phyloP scores from a whole-genome alignment of 352 stramenopile species.

The Phytophthora sojae region DNA sequence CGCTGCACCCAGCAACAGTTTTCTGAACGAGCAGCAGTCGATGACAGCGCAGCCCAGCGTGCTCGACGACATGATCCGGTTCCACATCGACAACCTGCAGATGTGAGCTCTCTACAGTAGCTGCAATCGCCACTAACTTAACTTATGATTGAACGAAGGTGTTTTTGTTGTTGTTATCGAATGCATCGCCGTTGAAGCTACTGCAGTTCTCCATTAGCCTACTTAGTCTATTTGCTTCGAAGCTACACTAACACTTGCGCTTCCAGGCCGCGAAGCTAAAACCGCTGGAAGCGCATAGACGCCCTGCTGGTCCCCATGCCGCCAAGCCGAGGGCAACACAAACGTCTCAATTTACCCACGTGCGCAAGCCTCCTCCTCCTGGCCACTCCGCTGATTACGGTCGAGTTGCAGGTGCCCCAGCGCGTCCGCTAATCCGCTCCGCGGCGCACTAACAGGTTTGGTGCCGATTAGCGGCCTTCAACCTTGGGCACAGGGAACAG shows the following conservation, averaged over 20 bases:
- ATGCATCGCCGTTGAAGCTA: not conserved
- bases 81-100: conserved; percentile 46
- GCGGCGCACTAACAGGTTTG: too few relatives aligned
- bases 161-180: conserved; percentile 5
- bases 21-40: conserved; percentile 6
- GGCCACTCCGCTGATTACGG: not conserved
- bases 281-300: too few relatives aligned
- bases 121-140: conserved; percentile 20
- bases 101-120: conserved; percentile 11
- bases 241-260: too few relatives aligned
- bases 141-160: conserved; percentile 31
- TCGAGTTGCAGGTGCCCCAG: not conserved
- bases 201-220: too few relatives aligned
- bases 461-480: too few relatives aligned
- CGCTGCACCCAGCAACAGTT: conserved; percentile 8
- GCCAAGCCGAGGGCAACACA: not conserved
- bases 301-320: too few relatives aligned
- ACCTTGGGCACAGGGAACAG: too few relatives aligned
- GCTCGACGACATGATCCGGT: conserved; percentile 57
- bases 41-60: conserved; percentile 24
- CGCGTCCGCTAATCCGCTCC: conserved; percentile 16
- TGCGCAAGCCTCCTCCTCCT: not conserved
- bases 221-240: too few relatives aligned
- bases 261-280: not conserved
- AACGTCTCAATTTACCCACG: conserved; percentile 11